These are phyloP conservation scores for Berkeleyomyces rouxiae DNA, from an alignment of 2,329 filamentous ascomycete species.

Conservation along the genomic window DNA sequence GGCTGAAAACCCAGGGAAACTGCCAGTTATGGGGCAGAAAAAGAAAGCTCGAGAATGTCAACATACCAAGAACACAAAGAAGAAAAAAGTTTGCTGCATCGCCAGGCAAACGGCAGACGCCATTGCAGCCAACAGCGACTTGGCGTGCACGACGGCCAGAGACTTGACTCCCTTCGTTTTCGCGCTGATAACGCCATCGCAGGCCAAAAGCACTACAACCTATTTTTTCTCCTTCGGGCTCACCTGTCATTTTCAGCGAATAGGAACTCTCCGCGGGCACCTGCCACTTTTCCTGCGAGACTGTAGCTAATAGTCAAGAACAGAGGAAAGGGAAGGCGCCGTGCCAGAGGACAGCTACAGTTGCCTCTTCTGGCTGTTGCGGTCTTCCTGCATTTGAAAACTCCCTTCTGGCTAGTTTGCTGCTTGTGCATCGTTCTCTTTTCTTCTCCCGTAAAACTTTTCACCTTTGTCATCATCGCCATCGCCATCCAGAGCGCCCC, in stretches of 20 bases:
- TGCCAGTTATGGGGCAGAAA: no score
- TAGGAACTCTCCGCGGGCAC: not conserved
- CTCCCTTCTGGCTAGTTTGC: not conserved
- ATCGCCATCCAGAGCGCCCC: not conserved
- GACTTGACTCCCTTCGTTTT: not conserved
- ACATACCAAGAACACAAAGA: no score
- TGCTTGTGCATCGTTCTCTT: not conserved
- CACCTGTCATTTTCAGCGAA: not conserved
- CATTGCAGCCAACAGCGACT: not conserved
- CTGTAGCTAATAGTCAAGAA: not conserved
- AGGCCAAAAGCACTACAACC: not conserved
- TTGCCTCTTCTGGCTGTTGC: not conserved
- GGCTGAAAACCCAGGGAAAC: no score
- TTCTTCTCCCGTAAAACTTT: not conserved
- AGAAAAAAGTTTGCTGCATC: no score
- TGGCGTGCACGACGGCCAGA: not conserved
- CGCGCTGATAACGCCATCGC: not conserved
- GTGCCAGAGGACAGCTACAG: not conserved
- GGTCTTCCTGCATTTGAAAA: not conserved
- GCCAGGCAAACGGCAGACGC: not conserved
- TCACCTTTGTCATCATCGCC: not conserved
- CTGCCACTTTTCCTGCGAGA: not conserved
- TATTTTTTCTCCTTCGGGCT: not conserved
- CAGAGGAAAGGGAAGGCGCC: not conserved
- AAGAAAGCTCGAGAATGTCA: no score